phyloP scores from a whole-genome alignment of 2,329 filamentous ascomycete species.

The Lachnellula subtilissima region DNA sequence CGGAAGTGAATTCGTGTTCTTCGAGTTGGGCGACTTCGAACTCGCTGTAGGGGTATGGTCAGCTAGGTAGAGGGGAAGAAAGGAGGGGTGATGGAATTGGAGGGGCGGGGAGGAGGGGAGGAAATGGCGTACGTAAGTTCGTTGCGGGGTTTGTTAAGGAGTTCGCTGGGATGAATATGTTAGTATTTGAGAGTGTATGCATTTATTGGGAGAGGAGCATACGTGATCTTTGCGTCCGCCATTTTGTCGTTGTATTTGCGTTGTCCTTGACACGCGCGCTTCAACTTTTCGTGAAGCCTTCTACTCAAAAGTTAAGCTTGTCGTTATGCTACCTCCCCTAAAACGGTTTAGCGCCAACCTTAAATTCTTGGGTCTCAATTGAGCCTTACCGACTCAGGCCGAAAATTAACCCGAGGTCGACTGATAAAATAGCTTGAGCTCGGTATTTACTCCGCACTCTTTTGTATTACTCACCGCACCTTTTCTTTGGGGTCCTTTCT shows the following conservation, averaged over 20 bases:
- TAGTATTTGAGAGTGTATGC: conserved; percentile 13
- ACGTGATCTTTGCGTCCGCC: conserved; percentile 72
- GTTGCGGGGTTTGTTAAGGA: conserved; percentile 80
- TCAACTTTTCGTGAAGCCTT: conserved; percentile 9
- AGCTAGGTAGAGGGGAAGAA: conserved; percentile 10
- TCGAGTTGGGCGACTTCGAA: conserved; percentile 82
- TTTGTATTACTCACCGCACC: conserved; percentile 13
- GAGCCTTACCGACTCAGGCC: conserved; percentile 9
- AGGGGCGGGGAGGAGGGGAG: conserved; percentile 4
- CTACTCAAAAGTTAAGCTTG: background rate
- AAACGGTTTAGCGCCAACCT: conserved; percentile 22
- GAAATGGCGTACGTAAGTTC: conserved; percentile 75
- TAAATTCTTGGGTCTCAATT: conserved; percentile 1
- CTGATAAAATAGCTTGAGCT: background rate
- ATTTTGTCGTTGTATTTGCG: conserved; percentile 38
- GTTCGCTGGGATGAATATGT: conserved; percentile 55
- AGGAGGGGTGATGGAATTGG: conserved; percentile 13
- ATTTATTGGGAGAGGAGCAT: conserved; percentile 16
- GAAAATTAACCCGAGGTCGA: conserved; percentile 17
- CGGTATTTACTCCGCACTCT: conserved; percentile 16
- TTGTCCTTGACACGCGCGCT: conserved; percentile 17
- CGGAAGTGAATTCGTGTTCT: conserved; percentile 74
- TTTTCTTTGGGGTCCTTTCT: conserved; percentile 8
- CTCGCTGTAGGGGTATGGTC: conserved; percentile 48
- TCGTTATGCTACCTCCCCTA: conserved; percentile 19